phyloP scores from a whole-genome alignment of 495 filamentous ascomycete species.

The Penicillium alfredii region DNA sequence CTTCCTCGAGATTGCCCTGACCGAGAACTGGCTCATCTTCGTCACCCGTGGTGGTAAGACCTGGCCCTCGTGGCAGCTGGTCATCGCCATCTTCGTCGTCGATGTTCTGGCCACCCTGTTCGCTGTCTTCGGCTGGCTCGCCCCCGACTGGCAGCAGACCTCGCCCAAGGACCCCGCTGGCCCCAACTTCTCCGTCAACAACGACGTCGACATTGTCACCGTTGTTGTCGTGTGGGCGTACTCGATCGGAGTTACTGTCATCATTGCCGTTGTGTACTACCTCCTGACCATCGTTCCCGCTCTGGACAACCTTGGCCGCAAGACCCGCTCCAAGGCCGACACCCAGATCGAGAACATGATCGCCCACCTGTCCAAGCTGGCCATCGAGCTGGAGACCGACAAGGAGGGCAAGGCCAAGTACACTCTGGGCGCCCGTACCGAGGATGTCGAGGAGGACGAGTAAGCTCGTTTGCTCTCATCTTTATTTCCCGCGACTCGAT shows the following conservation, averaged over 20 bases:
- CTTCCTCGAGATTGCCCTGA: constrained; percentile 68
- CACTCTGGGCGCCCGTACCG: constrained; percentile 54
- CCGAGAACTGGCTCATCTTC: constrained; percentile 78
- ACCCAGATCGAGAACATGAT: constrained; percentile 80
- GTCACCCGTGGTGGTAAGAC: constrained; percentile 68
- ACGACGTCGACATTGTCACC: constrained; percentile 67
- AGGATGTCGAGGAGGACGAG: constrained; percentile 66
- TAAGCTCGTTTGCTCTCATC: constrained; percentile 28
- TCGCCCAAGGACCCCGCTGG: constrained; percentile 37
- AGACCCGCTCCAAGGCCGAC: constrained; percentile 66
- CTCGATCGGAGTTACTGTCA: constrained; percentile 70
- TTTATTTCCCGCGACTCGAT: constrained; percentile 23
- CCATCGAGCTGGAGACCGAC: constrained; percentile 61
- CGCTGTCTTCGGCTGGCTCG: constrained; percentile 68
- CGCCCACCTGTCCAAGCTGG: constrained; percentile 66
- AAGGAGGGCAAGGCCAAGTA: constrained; percentile 52
- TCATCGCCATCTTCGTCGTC: constrained; percentile 65
- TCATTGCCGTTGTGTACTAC: constrained; percentile 75
- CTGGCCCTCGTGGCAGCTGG: constrained; percentile 66
- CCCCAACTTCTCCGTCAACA: constrained; percentile 47
- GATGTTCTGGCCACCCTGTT: constrained; percentile 66
- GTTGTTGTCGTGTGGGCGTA: constrained; percentile 73
- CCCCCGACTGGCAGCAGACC: constrained; percentile 39
- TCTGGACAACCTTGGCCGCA: constrained; percentile 73
- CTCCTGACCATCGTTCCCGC: constrained; percentile 59